Percentiles rank a stretch among this genome's conserved stretches.
phyloP scores from a whole-genome alignment of 139 green algal species.

The Trebouxia sp. region DNA sequence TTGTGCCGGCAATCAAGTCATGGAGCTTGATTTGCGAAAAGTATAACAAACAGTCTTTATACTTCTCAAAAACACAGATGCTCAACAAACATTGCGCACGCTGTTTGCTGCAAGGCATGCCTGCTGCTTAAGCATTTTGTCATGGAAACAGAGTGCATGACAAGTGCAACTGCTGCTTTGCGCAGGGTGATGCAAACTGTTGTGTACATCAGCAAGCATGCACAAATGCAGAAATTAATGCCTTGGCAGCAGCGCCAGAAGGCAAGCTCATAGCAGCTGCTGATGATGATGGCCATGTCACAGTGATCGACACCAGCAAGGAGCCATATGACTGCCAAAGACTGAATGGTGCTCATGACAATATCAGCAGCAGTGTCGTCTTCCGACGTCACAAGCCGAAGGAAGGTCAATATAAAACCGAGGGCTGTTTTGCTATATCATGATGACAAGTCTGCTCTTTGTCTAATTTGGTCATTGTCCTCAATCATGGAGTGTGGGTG shows the following conservation, averaged over 20 bases:
- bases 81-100: too few relatives aligned
- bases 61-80: too few relatives aligned
- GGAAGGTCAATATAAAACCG: not conserved
- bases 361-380: constrained; percentile 4
- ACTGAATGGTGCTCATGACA: constrained; percentile 1
- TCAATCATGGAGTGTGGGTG: too few relatives aligned
- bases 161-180: not conserved
- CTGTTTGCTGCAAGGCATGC: not conserved
- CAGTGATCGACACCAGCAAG: not conserved
- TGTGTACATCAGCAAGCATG: not conserved
- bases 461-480: too few relatives aligned
- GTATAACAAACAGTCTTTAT: not conserved
- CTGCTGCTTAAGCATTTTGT: not conserved
- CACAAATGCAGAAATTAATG: not conserved
- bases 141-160: not conserved
- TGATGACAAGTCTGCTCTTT: too few relatives aligned
- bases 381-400: not conserved
- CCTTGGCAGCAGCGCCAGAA: not conserved
- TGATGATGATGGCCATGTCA: constrained; percentile 21
- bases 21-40: constrained; percentile 15
- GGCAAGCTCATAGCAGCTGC: constrained; percentile 12
- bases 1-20: not conserved
- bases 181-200: not conserved
- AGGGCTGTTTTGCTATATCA: too few relatives aligned
- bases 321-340: not conserved